A percentile compares a stretch with the other conserved stretches of the same genome.
Evolutionary conservation across 2,329 filamentous ascomycete genomes (phyloP).

Genomic region (Apiospora saccharicola): DNA sequence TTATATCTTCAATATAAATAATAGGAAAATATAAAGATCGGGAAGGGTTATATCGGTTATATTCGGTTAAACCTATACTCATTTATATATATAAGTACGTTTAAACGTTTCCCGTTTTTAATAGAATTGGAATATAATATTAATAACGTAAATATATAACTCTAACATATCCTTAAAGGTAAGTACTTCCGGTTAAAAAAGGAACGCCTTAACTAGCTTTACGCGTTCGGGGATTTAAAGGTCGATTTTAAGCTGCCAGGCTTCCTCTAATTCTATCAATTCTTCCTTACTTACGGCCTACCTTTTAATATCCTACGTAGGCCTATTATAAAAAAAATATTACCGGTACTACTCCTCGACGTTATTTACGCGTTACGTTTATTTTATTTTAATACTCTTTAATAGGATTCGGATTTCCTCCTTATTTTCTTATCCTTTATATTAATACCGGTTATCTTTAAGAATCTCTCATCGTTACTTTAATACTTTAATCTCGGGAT

Average conservation of each 20-base stretch:
- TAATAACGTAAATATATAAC: constrained; percentile 27
- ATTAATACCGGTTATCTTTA: constrained; percentile 38
- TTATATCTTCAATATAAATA: constrained; percentile 32
- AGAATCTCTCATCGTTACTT: constrained; percentile 34
- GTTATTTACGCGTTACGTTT: constrained; percentile 30
- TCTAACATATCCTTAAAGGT: constrained; percentile 27
- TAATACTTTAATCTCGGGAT: constrained; percentile 38
- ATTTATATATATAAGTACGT: constrained; percentile 9
- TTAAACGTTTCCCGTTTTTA: constrained; percentile 29
- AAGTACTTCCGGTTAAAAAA: constrained; percentile 29
- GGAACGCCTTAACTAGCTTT: constrained; percentile 30
- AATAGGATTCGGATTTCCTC: constrained; percentile 37
- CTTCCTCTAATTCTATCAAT: constrained; percentile 28
- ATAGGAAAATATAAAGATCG: constrained; percentile 29
- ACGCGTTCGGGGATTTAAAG: constrained; percentile 32
- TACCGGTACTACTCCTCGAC: constrained; percentile 36
- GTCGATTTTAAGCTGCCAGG: constrained; percentile 29
- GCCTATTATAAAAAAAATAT: constrained; percentile 40
- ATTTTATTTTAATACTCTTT: constrained; percentile 35
- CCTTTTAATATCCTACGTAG: constrained; percentile 40
- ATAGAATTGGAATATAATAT: constrained; percentile 29
- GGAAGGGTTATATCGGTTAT: constrained; percentile 26
- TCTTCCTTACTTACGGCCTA: constrained; percentile 32
- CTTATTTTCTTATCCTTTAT: constrained; percentile 34
- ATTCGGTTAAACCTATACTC: constrained; percentile 20